Base-by-base conservation (phyloP, 2,329 filamentous ascomycete genomes). In the Colletotrichum coccodes region DNA sequence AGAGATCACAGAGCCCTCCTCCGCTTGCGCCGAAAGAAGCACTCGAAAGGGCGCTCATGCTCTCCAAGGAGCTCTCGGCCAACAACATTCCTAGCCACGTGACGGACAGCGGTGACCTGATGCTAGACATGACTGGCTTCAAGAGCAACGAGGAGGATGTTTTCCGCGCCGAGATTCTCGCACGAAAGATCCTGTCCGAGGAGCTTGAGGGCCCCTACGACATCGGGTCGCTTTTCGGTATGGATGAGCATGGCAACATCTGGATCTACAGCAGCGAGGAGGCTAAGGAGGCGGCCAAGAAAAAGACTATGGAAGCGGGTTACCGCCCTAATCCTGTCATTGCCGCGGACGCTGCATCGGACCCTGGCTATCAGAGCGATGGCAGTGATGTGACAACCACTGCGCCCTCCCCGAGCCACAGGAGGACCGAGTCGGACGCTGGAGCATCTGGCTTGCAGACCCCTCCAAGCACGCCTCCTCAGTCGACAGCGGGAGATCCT, bases 251-350 rank as follows among this genome's bases (percentile, higher is more conserved):
- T 68, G 96, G 96, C 7, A 99, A 99, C 75, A 86, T 99, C n/a
- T 98, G 96, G 95, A 98, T 99, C 73, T 99, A 99, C 82, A 96
- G 94, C 81, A 98, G 95, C 75, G 95, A 98, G 79, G 95, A 97
- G 76, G 94, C 96, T 28, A 98, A 98, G 77, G 92, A 96, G 75
- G 92, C 93, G 7, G 95, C 95, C 36, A 91, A 91, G 83, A 91
- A 92, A 77, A 87, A 83, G 73, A 87, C 86, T 1, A 84, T 87
- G 70, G 86, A 88, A 64, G 69, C 64, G 14, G 69, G 68, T 12
- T 61, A 71, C 28, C 56, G 61, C 32, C 59, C 44, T 8, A 81
- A 84, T 8, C 82, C 85, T 11, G 76, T 87, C 54, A 82, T 89
- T 23, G 88, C 89, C 21, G 88, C 90, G n/a, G 95, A 98, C 80